Conservation (phyloP, 305 asterid species). For the Fraxinus platypoda region DNA sequence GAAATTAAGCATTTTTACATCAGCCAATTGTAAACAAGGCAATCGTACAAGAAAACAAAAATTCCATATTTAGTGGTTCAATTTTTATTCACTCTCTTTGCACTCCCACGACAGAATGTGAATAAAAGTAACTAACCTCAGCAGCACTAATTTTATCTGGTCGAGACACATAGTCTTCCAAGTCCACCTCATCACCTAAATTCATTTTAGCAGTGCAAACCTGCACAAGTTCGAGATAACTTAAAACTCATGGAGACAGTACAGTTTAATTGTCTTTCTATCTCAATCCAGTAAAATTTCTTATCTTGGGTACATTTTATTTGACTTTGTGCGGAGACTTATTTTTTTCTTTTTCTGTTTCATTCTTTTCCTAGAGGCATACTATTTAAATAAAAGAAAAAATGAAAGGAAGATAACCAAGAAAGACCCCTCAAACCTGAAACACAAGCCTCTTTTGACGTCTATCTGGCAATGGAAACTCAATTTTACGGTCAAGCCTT, state of each 20-base stretch:
- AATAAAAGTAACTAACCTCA: conserved; percentile 51
- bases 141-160: conserved; percentile 91
- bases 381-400: neutral
- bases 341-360: neutral
- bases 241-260: too few relatives aligned
- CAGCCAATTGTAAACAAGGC: neutral
- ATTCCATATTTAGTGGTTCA: neutral
- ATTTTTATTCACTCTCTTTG: neutral
- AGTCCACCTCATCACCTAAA: conserved; percentile 77
- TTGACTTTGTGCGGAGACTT: neutral
- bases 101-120: neutral
- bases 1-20: too few relatives aligned
- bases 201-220: conserved; percentile 90
- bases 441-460: conserved; percentile 89
- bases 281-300: neutral
- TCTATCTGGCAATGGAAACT: conserved; percentile 87
- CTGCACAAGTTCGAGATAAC: conserved; percentile 34
- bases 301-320: neutral
- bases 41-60: neutral
- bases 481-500: conserved; percentile 91
- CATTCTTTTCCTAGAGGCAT: neutral
- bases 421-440: conserved; percentile 47
- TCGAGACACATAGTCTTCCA: conserved; percentile 84
- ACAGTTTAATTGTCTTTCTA: too few relatives aligned
- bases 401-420: neutral